Conservation (phyloP, 306 rosid species). For the Senna siamea region DNA sequence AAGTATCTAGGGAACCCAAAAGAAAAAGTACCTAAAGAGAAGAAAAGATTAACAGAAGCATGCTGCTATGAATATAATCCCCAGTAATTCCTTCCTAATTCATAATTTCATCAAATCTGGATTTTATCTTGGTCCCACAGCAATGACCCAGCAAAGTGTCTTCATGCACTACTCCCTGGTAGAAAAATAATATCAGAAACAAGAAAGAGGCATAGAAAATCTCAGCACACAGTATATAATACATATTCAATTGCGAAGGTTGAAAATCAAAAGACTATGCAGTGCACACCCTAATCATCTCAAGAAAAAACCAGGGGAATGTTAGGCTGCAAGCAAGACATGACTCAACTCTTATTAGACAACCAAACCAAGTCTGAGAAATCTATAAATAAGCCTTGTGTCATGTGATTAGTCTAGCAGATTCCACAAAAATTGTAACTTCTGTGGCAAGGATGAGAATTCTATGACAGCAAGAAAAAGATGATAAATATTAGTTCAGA, state of each 20-base stretch:
- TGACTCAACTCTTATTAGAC: constrained; percentile 16
- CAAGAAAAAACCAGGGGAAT: neutral
- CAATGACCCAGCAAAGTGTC: constrained; percentile 16
- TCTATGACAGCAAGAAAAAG: constrained; percentile 20
- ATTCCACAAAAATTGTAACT: neutral
- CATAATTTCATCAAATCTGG: constrained; percentile 29
- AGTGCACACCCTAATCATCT: constrained; percentile 15
- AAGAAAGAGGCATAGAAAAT: neutral
- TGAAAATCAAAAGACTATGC: neutral
- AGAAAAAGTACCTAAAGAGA: neutral
- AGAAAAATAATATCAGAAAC: constrained; percentile 9
- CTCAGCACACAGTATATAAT: neutral
- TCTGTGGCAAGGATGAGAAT: constrained; percentile 31
- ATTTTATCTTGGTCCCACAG: constrained; percentile 41
- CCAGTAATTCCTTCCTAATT: constrained; percentile 20
- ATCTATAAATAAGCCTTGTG: neutral
- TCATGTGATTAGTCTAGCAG: constrained; percentile 20
- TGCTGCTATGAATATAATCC: constrained; percentile 17
- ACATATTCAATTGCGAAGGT: constrained; percentile 25
- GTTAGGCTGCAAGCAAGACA: neutral
- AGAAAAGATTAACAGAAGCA: constrained; percentile 13
- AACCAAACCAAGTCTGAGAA: neutral
- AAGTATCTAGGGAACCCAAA: neutral
- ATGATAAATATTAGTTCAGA: constrained; percentile 25
- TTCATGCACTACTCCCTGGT: constrained; percentile 46